Base-by-base conservation (phyloP, 805 yeast genomes). In the Alloascoidea hylecoeti region DNA sequence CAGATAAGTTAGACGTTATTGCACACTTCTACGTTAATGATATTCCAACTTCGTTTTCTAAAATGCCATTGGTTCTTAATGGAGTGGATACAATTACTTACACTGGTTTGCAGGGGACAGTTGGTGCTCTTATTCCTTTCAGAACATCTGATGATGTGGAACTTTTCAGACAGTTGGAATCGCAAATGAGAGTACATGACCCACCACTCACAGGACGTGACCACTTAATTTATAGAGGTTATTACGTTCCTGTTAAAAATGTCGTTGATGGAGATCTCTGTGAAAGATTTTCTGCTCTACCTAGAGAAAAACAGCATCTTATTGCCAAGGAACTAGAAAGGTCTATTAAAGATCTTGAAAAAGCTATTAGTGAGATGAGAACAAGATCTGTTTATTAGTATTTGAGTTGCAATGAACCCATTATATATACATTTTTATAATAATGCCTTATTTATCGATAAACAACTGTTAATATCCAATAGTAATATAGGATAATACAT, bases 181-280 rank as follows among this genome's bases (percentile, higher is more conserved):
- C 55, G 5, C 52, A 57, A 49, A 53, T 42, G 46, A 48, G 49
- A 5, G 41, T 34, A 4, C 41, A 43, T 4, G 54, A 52, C 3
- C 43, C 51, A 15, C 53, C 68, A 3, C 40, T 75, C n/a, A 63
- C 76, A 2, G 89, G 79, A 0, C 64, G 92, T 40, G 80, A 79
- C 44, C 82, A 77, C 41, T 42, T 71, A 44, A 69, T 68, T 40
- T 88, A 67, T 52, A 60, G 96, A 39, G 68, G 96, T 38, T 80
- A 78, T 49, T 85, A 84, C 52, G 75, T 72, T n/a, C 96, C 96
- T 0, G 70, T 68, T 2, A 78, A 75, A 44, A 68, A 73, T 37
- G 75, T 81, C 2, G 66, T 92, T 33, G 96, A 92, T 57, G 98
- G 98, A 5, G 97, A 92, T 51, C 60, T 83, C 13, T 62, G 89